Evolutionary conservation across 140 eudicot genomes (phyloP), one percentile per base, ranked within the genome.

Genomic region (Senecio squalidus): DNA sequence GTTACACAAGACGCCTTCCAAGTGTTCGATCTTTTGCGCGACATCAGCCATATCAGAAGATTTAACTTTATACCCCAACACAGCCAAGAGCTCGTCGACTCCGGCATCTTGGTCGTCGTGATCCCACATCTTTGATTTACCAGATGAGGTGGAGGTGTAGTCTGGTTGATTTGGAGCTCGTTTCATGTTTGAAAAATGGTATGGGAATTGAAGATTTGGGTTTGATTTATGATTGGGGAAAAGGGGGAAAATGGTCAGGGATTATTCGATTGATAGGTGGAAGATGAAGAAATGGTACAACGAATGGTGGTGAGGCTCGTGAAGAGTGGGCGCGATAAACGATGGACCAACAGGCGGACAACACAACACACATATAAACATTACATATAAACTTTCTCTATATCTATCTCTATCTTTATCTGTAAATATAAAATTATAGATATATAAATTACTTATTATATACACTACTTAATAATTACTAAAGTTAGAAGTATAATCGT

Each of bases 1-100:
- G 76, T 71, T 71, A 1, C 80, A 80, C 71, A 90, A 66, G 1
- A 60, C 85, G 52, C 76, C 72, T 10, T 90, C 97, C 1, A 90
- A 77, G 55, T 82, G 91, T 34, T 83, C 80, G 10, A 90, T 64
- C 66, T 83, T 91, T 46, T 80, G 94, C 0, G 97, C 97, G 1
- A 90, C 95, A 2, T 83, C 82, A 13, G 74, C 78, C 97, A 91
- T 91, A 49, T 91, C 94, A 0, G 96, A 81, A 0, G 94, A 59
- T 75, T 62, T 68, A 31, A 86, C 94, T 45, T 81, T 81, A 77
- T 91, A 91, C 0, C 96, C 98, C 46, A 91, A 18, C 2, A 70
- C 86, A 3, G 91, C 96, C 4, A 91, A 28, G 3, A 91, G 76
- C 72, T 91, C 98, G 20, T 91, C 98, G 0, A 58, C 79, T 0